These are phyloP conservation scores for Zychaea mexicana DNA, from an alignment of 371 early-diverging fungal species.

Conservation along the genomic window DNA sequence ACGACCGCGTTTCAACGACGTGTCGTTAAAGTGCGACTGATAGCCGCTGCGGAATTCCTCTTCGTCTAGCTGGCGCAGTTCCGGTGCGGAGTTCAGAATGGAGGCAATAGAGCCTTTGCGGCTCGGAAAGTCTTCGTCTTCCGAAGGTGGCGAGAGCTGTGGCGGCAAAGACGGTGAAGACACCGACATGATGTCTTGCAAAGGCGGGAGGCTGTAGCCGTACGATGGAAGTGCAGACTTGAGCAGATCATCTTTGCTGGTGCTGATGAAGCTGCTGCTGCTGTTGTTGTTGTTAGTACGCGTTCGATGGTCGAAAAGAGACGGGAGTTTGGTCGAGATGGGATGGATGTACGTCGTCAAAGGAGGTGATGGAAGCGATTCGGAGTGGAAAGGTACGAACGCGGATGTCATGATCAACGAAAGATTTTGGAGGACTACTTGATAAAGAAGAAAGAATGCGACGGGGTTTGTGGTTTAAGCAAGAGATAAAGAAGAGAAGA, in stretches of 20 bases:
- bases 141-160: slow-evolving; percentile 7
- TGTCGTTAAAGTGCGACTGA: slow-evolving; percentile 6
- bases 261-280: too few relatives aligned
- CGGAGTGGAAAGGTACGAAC: slow-evolving; percentile 18
- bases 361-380: slow-evolving; percentile 22
- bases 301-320: slow-evolving; percentile 5
- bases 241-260: background rate
- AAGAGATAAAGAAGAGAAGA: background rate
- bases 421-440: background rate
- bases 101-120: slow-evolving; percentile 46
- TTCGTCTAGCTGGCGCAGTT: slow-evolving; percentile 24
- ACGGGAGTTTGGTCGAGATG: slow-evolving; percentile 11
- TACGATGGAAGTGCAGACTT: slow-evolving; percentile 9
- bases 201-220: slow-evolving; percentile 29
- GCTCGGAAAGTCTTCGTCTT: slow-evolving; percentile 9
- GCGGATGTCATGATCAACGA: slow-evolving; percentile 18
- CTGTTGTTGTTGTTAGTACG: slow-evolving; percentile 5
- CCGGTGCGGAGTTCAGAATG: slow-evolving; percentile 38
- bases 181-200: slow-evolving; percentile 22
- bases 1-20: slow-evolving; percentile 5
- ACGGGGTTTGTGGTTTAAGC: background rate
- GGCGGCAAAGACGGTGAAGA: background rate
- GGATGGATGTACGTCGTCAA: slow-evolving; percentile 4
- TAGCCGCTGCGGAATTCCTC: slow-evolving; percentile 17
- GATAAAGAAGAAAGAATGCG: slow-evolving; percentile 3